A percentile compares a stretch with the other conserved stretches of the same genome.
These are phyloP conservation scores for Pyrenula aspistea DNA, from an alignment of 495 filamentous ascomycete genomes.

Conservation along the genomic window DNA sequence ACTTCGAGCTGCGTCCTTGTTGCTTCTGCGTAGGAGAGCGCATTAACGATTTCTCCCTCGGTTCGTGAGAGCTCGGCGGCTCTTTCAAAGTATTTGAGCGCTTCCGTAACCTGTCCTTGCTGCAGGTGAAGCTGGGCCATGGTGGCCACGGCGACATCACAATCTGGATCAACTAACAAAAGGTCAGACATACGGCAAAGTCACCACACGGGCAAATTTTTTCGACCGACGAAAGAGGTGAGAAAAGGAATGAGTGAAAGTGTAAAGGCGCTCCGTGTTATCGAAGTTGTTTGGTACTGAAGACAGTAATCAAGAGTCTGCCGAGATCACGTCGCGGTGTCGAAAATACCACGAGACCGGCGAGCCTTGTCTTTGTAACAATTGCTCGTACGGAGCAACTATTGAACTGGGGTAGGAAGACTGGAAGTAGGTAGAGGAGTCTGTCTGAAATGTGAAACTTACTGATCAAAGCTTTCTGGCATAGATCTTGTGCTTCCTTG, in stretches of 20 bases:
- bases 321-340: too few relatives aligned
- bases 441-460: conserved; percentile 25
- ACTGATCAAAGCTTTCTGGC: conserved; percentile 96
- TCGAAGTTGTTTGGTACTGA: too few relatives aligned
- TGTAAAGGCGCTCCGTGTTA: too few relatives aligned
- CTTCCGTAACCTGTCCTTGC: conserved; percentile 91
- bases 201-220: conserved; percentile 14
- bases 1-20: conserved; percentile 95
- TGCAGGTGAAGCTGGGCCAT: conserved; percentile 98
- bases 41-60: conserved; percentile 91
- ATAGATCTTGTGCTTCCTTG: conserved; percentile 84
- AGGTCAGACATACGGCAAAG: conserved; percentile 14
- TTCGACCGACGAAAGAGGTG: not conserved
- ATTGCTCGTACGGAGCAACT: not conserved
- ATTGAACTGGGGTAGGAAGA: conserved; percentile 1
- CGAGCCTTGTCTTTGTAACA: too few relatives aligned
- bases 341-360: too few relatives aligned
- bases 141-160: conserved; percentile 96
- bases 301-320: too few relatives aligned
- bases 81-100: conserved; percentile 92
- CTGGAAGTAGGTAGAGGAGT: not conserved
- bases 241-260: not conserved
- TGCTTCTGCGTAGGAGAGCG: conserved; percentile 92
- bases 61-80: conserved; percentile 93
- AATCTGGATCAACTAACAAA: conserved; percentile 88